These are phyloP conservation scores for Coemansia sp. DNA, from an alignment of 192 early-diverging fungal species.

Conservation along the genomic window DNA sequence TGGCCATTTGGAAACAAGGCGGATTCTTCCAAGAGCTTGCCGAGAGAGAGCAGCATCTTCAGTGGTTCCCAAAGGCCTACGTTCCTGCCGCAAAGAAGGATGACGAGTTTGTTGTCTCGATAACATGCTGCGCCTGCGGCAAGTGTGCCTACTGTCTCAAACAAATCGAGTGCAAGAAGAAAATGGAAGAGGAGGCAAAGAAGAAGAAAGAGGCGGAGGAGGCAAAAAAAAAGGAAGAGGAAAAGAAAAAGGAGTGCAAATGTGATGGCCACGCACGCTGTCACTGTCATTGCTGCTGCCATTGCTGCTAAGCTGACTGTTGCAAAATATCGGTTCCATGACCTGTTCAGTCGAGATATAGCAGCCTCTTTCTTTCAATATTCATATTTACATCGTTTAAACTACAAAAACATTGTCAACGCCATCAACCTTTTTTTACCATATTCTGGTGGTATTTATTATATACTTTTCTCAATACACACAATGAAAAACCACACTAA, in stretches of 20 bases:
- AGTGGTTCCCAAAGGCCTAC: constrained; percentile 54
- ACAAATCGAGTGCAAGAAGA: constrained; percentile 3
- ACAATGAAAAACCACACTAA: too few relatives aligned
- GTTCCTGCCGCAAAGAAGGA: constrained; percentile 49
- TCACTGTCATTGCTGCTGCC: constrained; percentile 34
- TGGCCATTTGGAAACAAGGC: constrained; percentile 55
- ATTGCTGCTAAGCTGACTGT: constrained; percentile 9
- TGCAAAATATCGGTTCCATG: neutral
- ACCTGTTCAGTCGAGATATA: neutral
- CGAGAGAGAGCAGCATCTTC: constrained; percentile 55
- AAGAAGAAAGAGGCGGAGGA: constrained; percentile 20
- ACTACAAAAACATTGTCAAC: too few relatives aligned
- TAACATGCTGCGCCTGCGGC: constrained; percentile 46
- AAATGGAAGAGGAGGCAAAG: constrained; percentile 12
- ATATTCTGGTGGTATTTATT: neutral
- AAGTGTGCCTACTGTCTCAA: constrained; percentile 35
- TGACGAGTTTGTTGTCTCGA: constrained; percentile 36
- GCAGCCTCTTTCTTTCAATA: neutral
- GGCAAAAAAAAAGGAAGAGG: constrained; percentile 12
- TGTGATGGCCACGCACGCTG: constrained; percentile 17
- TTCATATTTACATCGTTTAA: too few relatives aligned
- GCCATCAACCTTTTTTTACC: neutral
- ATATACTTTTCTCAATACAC: too few relatives aligned
- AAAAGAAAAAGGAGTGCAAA: constrained; percentile 24
- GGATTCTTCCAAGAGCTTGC: constrained; percentile 56